Evolutionary conservation across 768 basidiomycete species (phyloP).

Genomic region (Mycena capillaripes): DNA sequence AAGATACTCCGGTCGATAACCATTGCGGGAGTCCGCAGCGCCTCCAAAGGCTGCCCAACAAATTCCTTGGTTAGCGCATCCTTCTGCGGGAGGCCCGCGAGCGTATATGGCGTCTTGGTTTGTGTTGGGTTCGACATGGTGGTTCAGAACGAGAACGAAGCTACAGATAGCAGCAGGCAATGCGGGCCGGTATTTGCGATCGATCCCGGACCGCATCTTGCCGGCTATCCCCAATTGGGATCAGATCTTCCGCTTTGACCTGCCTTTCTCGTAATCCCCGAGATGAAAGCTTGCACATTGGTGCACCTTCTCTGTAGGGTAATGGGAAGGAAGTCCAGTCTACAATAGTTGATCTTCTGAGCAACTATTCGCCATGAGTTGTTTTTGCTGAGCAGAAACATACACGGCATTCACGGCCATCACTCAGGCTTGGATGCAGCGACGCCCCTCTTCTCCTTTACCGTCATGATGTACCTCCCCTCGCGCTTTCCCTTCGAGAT

Average conservation of each 20-base stretch:
- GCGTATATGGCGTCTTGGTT: conserved; percentile 60
- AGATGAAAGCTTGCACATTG: too few species aligned
- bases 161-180: neutral
- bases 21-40: conserved; percentile 81
- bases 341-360: too few species aligned
- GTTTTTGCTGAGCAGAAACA: too few species aligned
- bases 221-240: conserved; percentile 3
- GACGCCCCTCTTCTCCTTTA: too few species aligned
- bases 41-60: conserved; percentile 67
- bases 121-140: conserved; percentile 45
- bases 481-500: neutral
- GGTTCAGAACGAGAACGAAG: neutral
- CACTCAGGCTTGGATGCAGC: too few species aligned
- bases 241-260: conserved; percentile 20
- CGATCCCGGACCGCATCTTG: conserved; percentile 7
- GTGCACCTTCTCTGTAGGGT: too few species aligned
- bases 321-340: too few species aligned
- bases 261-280: neutral
- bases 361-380: too few species aligned
- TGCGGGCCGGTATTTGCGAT: neutral
- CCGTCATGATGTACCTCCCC: neutral
- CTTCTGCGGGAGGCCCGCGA: conserved; percentile 60
- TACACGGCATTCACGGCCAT: too few species aligned
- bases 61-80: conserved; percentile 66
- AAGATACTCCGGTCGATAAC: conserved; percentile 83